Evolutionary conservation across 2,329 filamentous ascomycete genomes (phyloP), one percentile per base, ranked within the genome.

Genomic region (Trichoderma polysporum): DNA sequence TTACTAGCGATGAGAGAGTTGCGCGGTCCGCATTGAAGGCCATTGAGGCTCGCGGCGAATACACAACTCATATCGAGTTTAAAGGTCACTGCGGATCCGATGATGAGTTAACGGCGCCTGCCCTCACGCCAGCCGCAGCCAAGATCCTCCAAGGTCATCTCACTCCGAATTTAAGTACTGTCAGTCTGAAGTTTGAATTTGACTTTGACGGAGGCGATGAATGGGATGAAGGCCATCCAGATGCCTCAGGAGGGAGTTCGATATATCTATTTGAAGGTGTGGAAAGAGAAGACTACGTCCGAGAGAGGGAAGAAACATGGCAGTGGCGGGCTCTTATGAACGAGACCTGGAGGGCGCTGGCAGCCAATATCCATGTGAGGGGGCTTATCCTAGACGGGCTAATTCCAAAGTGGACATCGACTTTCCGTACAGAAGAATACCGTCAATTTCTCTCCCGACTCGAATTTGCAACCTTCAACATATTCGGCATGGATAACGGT

Each of bases 281-380:
- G 19, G 58, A 61, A 52, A 50, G 12, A 4, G 58, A 61, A 52
- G 58, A 27, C 9, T 37, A 52, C 1, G 22, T 61, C 29, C 45
- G 31, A 19, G 47, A 49, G 29, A 61, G 47, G 5, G 58, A 61
- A 39, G 33, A 37, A 29, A 27, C 19, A 29, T 61, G 41, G 41
- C 41, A 39, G 29, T 61, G 58, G 58, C 45, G 58, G 12, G 58
- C 58, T 35, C 58, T 61, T 50, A 61, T 39, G 45, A 61, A 52
- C 25, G 58, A 61, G 58, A 52, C 58, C n/a, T 61, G 58, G 58
- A 13, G 12, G 25, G 41, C 58, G 29, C 31, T 61, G 29, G 33
- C 45, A 29, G 4, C 58, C 29, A 61, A 61, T 37, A 52, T 27
- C 13, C 33, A 61, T 37, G 45, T 61, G 58, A 52, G 58, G 19